Percentiles rank a stretch among this genome's conserved stretches.
Evolutionary conservation across 179 eudicot species (phyloP).

Genomic region (Dionaea muscipula): DNA sequence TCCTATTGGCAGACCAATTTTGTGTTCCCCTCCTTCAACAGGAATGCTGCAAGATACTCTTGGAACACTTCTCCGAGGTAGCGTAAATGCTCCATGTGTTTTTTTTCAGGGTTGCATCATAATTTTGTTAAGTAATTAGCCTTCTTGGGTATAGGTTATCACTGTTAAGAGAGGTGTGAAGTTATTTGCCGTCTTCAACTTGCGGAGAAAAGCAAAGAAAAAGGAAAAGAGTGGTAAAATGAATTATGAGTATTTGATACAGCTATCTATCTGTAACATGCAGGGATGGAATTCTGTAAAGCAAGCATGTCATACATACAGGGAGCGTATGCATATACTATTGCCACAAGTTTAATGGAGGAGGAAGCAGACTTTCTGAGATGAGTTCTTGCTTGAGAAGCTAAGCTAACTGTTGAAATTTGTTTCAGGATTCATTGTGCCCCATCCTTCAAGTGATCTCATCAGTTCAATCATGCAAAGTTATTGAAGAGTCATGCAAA

Average conservation of each 20-base stretch:
- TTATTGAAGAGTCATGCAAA: constrained; percentile 80
- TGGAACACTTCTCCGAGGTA: constrained; percentile 86
- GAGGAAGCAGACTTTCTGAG: constrained; percentile 59
- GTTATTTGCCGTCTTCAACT: constrained; percentile 41
- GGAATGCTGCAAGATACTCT: constrained; percentile 79
- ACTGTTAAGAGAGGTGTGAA: constrained; percentile 34
- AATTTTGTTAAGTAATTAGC: constrained; percentile 12
- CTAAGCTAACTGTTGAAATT: constrained; percentile 59
- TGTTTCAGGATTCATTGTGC: constrained; percentile 91
- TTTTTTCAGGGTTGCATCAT: not conserved
- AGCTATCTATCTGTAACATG: constrained; percentile 72
- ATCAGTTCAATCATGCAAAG: constrained; percentile 66
- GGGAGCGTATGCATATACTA: constrained; percentile 32
- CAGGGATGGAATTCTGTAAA: constrained; percentile 89
- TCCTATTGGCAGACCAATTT: constrained; percentile 75
- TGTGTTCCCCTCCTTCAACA: constrained; percentile 70
- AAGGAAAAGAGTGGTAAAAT: constrained; percentile 30
- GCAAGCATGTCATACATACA: constrained; percentile 36
- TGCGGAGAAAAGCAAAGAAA: constrained; percentile 23
- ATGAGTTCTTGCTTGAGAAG: constrained; percentile 30
- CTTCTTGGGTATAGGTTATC: constrained; percentile 22
- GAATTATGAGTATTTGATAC: constrained; percentile 51
- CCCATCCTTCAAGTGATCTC: constrained; percentile 71
- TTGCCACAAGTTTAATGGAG: constrained; percentile 71
- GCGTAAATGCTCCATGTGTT: not conserved